Evolutionary conservation across 192 early-diverging fungal species (phyloP), one percentile per base, ranked within the genome.

Genomic region (Dissophora ornata): DNA sequence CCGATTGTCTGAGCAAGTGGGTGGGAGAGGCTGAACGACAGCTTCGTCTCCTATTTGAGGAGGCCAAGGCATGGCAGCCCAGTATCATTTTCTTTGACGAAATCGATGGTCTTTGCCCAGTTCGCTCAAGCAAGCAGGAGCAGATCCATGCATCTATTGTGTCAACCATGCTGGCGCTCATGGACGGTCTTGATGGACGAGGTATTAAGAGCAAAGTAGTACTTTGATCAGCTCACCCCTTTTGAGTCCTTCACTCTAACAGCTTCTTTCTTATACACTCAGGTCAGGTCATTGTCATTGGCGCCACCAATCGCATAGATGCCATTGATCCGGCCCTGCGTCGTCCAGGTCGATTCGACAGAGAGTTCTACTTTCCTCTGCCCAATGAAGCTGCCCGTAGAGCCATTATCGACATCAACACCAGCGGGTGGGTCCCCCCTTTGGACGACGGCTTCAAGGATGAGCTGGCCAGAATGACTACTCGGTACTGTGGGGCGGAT

Each of bases 31-130:
- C 85, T 12, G 91, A 93, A 55, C 69, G 88, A 49, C 88, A 91
- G 44, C 69, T 93, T 25, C 67, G 85, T 25, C 50, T 88, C 33
- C 63, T 93, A 9, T 93, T 93, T 67, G 90, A 92, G 28, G 81
- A 91, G 48, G 91, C 91, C 18, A 84, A 85, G 55, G 82, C 85
- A 3, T 87, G 79, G 70, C 88, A 93, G 53, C 92, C 90, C 0
- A 77, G 79, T 30, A 91, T 93, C 53, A 93, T 93, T 16, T 93
- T 93, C 63, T 93, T 93, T 73, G 92, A 93, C 62, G 92, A 93
- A 73, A 91, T 93, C 67, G 92, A 93, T 53, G 92, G 91, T 12
- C 78, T 91, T 22, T 90, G 88, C 26, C 90, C 90, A 13, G 89
- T 89, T 8, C 79, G 89, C 16, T 80, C 81, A 1, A 83, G 81